Evolutionary conservation across 2,329 filamentous ascomycete species (phyloP).

Genomic region (Alternaria postmessia): DNA sequence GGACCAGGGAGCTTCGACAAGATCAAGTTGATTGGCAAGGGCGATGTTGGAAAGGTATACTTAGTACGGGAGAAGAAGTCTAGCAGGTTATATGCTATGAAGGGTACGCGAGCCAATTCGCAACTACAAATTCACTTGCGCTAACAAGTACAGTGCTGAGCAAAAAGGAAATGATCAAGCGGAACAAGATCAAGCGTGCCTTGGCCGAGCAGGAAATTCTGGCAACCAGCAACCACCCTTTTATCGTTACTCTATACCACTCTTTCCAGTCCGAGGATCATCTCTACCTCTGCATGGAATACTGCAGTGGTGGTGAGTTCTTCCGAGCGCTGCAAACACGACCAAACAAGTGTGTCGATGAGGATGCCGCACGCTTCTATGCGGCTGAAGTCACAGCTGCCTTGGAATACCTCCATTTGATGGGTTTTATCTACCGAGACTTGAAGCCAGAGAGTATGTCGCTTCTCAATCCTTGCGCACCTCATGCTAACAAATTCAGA

Average conservation of each 20-base stretch:
- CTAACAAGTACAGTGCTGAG: constrained; percentile 75
- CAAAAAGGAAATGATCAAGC: constrained; percentile 99
- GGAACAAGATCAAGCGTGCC: constrained; percentile 99
- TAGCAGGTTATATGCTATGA: constrained; percentile 94
- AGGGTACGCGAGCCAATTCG: constrained; percentile 67
- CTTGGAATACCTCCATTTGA: constrained; percentile 94
- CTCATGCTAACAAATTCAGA: constrained; percentile 66
- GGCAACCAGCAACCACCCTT: constrained; percentile 97
- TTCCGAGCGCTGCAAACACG: constrained; percentile 96
- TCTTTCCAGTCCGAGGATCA: constrained; percentile 99
- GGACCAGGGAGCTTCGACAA: constrained; percentile 97
- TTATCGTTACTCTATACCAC: constrained; percentile 98
- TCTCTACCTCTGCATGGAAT: constrained; percentile 99
- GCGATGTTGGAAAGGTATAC: constrained; percentile 98
- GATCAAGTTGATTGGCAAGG: constrained; percentile 99
- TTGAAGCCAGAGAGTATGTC: constrained; percentile 92
- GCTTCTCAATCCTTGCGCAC: background rate
- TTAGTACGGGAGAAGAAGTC: constrained; percentile 98
- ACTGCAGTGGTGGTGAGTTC: constrained; percentile 98
- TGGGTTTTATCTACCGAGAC: constrained; percentile 99
- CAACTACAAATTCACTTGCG: background rate
- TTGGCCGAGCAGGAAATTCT: constrained; percentile 97
- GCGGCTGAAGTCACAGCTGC: constrained; percentile 97
- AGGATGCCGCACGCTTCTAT: constrained; percentile 97
- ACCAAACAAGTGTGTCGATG: constrained; percentile 95